Conservation (phyloP, 2,329 filamentous ascomycete genomes). For the Helminthosporium solani region DNA sequence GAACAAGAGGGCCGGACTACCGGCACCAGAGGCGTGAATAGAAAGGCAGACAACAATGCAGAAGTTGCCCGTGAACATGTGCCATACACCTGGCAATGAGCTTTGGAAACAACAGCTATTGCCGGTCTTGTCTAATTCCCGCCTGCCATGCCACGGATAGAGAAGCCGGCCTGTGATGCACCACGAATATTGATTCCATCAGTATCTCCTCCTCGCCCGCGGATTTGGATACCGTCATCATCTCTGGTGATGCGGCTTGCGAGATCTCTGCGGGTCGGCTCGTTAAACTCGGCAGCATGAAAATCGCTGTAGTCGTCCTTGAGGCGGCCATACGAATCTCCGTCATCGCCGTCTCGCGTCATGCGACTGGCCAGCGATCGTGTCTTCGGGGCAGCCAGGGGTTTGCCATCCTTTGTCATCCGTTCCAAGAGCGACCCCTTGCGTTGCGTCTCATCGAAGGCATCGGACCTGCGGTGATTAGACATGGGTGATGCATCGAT, state of each 20-base stretch:
- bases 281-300: slow-evolving; percentile 25
- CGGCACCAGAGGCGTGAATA: neutral
- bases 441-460: slow-evolving; percentile 39
- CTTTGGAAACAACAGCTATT: too few species aligned
- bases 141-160: slow-evolving; percentile 37
- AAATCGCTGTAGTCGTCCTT: slow-evolving; percentile 34
- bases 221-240: slow-evolving; percentile 20
- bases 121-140: slow-evolving; percentile 19
- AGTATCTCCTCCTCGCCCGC: slow-evolving; percentile 10
- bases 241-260: slow-evolving; percentile 25
- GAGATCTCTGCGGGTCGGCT: slow-evolving; percentile 22
- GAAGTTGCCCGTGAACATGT: neutral
- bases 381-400: slow-evolving; percentile 16
- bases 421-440: slow-evolving; percentile 30
- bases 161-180: slow-evolving; percentile 22
- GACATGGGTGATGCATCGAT: slow-evolving; percentile 41
- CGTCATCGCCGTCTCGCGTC: slow-evolving; percentile 27
- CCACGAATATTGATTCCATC: slow-evolving; percentile 39
- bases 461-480: slow-evolving; percentile 49
- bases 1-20: neutral
- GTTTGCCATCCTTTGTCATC: slow-evolving; percentile 39
- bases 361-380: slow-evolving; percentile 34
- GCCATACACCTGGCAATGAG: too few species aligned
- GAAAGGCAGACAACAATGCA: neutral
- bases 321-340: slow-evolving; percentile 27